Conservation (phyloP, 306 rosid species). For the Lotus japonicus region DNA sequence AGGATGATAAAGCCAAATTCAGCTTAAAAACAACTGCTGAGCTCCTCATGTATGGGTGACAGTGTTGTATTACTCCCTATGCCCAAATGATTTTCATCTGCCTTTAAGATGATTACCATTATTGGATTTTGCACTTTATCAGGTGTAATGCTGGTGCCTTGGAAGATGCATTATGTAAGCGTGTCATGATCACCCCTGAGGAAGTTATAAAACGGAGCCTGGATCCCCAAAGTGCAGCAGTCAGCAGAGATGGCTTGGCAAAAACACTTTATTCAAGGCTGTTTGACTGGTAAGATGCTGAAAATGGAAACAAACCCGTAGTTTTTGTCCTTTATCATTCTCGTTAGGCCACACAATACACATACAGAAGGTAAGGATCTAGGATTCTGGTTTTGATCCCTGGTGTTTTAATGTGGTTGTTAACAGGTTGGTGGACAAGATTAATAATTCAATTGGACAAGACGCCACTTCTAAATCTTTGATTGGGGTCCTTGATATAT, state of each 20-base stretch:
- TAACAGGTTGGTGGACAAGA: constrained; percentile 94
- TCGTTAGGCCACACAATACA: not conserved
- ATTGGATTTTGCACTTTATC: constrained; percentile 26
- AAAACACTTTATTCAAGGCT: constrained; percentile 90
- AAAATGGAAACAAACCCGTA: constrained; percentile 3
- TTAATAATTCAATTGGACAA: constrained; percentile 90
- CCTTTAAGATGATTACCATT: constrained; percentile 15
- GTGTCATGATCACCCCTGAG: constrained; percentile 98
- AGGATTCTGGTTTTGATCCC: constrained; percentile 17
- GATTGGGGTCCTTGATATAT: constrained; percentile 97
- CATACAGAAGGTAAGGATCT: constrained; percentile 11
- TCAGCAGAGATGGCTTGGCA: constrained; percentile 93
- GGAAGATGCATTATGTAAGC: constrained; percentile 95
- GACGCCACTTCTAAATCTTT: constrained; percentile 74
- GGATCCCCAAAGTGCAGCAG: constrained; percentile 90
- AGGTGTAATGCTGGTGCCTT: constrained; percentile 75
- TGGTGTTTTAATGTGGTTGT: constrained; percentile 23
- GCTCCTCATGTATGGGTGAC: constrained; percentile 75
- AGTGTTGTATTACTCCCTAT: not conserved
- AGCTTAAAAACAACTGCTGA: constrained; percentile 80
- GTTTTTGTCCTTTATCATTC: constrained; percentile 1
- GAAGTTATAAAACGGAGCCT: constrained; percentile 93
- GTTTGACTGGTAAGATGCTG: constrained; percentile 76
- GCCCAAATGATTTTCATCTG: constrained; percentile 5
- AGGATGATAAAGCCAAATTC: constrained; percentile 82